Percentiles rank a stretch among this genome's conserved stretches.
These are phyloP conservation scores for Melampsora americana DNA, from an alignment of 1,284 basidiomycete genomes.

Conservation along the genomic window DNA sequence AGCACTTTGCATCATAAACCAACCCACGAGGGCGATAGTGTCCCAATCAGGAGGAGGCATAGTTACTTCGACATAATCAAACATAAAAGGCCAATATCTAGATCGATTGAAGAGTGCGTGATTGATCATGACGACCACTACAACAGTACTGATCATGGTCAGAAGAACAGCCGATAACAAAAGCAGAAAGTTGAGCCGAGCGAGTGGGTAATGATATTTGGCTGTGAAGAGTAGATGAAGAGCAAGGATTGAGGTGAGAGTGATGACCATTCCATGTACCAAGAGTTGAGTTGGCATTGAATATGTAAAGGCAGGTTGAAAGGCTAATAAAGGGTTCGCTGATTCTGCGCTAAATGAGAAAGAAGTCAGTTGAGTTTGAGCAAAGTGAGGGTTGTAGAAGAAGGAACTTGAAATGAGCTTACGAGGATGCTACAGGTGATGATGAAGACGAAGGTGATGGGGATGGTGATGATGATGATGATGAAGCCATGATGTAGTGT, in stretches of 20 bases:
- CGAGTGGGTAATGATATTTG: slow-evolving; percentile 92
- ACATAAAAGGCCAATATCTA: slow-evolving; percentile 85
- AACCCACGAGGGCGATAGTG: slow-evolving; percentile 67
- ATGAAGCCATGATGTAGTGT: too few species aligned
- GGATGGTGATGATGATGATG: too few species aligned
- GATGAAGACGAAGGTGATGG: too few species aligned
- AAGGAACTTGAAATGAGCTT: too few species aligned
- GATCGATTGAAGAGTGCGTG: slow-evolving; percentile 64
- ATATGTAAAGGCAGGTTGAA: slow-evolving; percentile 60
- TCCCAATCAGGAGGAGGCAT: slow-evolving; percentile 73
- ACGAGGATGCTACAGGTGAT: too few species aligned
- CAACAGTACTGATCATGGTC: slow-evolving; percentile 71
- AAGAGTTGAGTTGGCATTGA: slow-evolving; percentile 89
- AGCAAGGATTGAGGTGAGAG: slow-evolving; percentile 80
- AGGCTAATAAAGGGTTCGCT: slow-evolving; percentile 47
- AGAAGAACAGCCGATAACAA: slow-evolving; percentile 78
- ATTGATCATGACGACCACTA: slow-evolving; percentile 74
- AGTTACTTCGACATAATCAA: slow-evolving; percentile 71
- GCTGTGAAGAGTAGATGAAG: slow-evolving; percentile 91
- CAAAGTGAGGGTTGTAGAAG: too few species aligned
- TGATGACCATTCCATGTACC: slow-evolving; percentile 78
- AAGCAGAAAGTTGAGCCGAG: slow-evolving; percentile 82
- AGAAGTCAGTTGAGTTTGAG: too few species aligned
- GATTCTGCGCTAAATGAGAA: not conserved
- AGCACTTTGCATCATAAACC: slow-evolving; percentile 59